Conservation (phyloP, 2,329 filamentous ascomycete genomes). For the Fonsecaea monophora region DNA sequence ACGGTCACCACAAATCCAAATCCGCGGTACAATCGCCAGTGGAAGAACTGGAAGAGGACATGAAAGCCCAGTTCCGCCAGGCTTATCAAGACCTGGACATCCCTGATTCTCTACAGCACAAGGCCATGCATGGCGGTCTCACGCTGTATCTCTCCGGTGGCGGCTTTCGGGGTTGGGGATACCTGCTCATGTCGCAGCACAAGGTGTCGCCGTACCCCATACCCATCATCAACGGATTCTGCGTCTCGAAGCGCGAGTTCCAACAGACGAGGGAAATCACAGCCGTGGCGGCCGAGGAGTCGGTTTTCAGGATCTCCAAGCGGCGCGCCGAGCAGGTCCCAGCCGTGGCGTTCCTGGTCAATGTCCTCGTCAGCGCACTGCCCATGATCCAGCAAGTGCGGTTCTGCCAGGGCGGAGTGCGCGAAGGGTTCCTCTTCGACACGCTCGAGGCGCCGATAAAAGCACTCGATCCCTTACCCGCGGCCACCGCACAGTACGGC, state of each 20-base stretch:
- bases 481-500: conserved; percentile 64
- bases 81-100: conserved; percentile 65
- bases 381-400: conserved; percentile 74
- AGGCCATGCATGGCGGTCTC: conserved; percentile 59
- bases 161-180: conserved; percentile 89
- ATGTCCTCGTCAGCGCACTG: conserved; percentile 72
- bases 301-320: conserved; percentile 76
- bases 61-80: conserved; percentile 63
- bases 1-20: conserved; percentile 32
- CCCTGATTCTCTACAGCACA: conserved; percentile 59
- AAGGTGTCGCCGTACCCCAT: conserved; percentile 79
- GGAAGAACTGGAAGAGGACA: conserved; percentile 43
- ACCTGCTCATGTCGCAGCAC: conserved; percentile 82
- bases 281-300: conserved; percentile 43
- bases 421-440: conserved; percentile 77
- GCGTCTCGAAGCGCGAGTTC: conserved; percentile 77
- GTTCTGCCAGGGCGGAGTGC: conserved; percentile 87
- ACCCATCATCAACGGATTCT: conserved; percentile 80
- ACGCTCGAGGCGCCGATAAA: conserved; percentile 64
- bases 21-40: conserved; percentile 48
- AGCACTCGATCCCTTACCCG: conserved; percentile 70
- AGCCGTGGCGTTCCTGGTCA: conserved; percentile 81
- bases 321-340: conserved; percentile 81
- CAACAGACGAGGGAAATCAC: conserved; percentile 78
- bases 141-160: conserved; percentile 87